Base-by-base conservation (phyloP, 2,329 filamentous ascomycete species). In the Aspergillus aculeatinus region DNA sequence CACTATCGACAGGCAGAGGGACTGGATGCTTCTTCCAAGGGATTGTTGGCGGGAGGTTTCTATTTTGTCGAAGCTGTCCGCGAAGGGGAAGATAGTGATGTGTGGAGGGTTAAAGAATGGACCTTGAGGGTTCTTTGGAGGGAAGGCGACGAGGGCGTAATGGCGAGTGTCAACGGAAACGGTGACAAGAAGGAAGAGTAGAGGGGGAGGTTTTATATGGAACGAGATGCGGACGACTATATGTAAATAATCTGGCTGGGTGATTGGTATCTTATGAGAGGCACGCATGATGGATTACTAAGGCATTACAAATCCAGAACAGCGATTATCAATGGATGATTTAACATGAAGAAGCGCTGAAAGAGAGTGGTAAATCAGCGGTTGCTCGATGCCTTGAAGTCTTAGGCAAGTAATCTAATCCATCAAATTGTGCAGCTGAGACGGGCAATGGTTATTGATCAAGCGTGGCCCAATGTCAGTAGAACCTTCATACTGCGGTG, bases 401-500 rank as follows among this genome's bases (percentile, higher is more conserved):
- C 5, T 2, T 2, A 10, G 6, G 9, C 27, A 29, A 29, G 9
- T 10, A 29, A 7, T 9, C 27, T 1, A 9, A 9, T 7, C 5
- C 27, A 29, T 29, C 27, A 7, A 2, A 7, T 9, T 9, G 1
- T 29, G 27, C 27, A 29, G 27, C 27, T 29, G 9, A 29, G 1
- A 29, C 9, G 27, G 9, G 9, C 27, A 5, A 35, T 10, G 3
- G 4, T 16, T 10, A 35, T 35, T 35, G 33, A 35, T 19, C 39
- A 19, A 6, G 16, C 16, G 5, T 16, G 6, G 4, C 39, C 5
- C 39, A 44, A 44, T 2, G 48, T 62, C 55, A 81, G 76, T 25
- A 81, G 60, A 33, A 82, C 76, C 64, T 82, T 82, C 53, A 82
- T 62, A 4, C 78, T 76, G 12, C 74, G 71, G 56, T 78, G 73